Conservation (phyloP, 441 rosid species). For the Croton laevigatus region DNA sequence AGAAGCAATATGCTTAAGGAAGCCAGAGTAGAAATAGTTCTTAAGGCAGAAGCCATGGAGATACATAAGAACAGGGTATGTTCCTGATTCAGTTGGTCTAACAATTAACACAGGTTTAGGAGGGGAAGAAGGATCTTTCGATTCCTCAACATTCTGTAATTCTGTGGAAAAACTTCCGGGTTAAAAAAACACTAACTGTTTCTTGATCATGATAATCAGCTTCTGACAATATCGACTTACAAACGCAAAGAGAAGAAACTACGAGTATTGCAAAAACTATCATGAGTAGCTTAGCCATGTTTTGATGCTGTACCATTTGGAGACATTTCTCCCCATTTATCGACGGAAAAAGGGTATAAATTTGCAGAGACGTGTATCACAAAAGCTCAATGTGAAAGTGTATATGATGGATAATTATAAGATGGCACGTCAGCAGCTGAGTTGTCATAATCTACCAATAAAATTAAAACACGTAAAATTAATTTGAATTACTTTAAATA, state of each 20-base stretch:
- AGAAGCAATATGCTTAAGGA: slow-evolving; percentile 44
- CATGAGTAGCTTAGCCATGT: not conserved
- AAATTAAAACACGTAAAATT: no score
- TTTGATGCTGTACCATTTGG: not conserved
- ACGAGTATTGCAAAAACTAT: not conserved
- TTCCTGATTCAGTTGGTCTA: slow-evolving; percentile 34
- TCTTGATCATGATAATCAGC: not conserved
- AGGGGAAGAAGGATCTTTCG: slow-evolving; percentile 22
- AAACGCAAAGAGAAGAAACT: no score
- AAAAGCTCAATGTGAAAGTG: no score
- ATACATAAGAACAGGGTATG: slow-evolving; percentile 48
- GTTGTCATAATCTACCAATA: no score
- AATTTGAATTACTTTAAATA: no score
- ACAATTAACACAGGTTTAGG: slow-evolving; percentile 40
- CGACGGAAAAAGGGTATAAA: no score
- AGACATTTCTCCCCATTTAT: no score
- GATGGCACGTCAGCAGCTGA: no score
- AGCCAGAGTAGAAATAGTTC: slow-evolving; percentile 41
- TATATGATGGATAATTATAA: no score
- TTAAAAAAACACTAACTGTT: slow-evolving; percentile 10
- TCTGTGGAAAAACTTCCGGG: slow-evolving; percentile 9
- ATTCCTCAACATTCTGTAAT: not conserved
- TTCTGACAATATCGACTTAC: no score
- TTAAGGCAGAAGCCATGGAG: slow-evolving; percentile 42
- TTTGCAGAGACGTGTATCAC: no score